Conservation (phyloP, 805 yeast species). For the Isabelozyma gotoi region DNA sequence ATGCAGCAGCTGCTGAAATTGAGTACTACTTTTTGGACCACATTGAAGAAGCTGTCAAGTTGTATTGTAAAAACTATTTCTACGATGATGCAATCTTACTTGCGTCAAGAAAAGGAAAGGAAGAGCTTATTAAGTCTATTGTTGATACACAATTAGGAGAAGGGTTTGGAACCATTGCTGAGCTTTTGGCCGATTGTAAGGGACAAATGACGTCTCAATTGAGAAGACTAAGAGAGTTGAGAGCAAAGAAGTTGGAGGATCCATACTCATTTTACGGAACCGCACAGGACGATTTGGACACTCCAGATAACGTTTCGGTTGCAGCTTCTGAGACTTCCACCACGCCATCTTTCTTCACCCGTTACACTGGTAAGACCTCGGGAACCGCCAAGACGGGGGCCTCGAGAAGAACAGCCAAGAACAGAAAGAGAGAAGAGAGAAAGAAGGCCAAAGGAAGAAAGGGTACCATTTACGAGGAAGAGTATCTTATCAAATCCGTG, state of each 20-base stretch:
- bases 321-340: slow-evolving; percentile 95
- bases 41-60: slow-evolving; percentile 58
- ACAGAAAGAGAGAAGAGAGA: slow-evolving; percentile 91
- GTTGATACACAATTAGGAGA: slow-evolving; percentile 79
- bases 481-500: slow-evolving; percentile 82
- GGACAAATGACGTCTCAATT: slow-evolving; percentile 83
- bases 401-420: slow-evolving; percentile 87
- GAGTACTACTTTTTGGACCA: slow-evolving; percentile 62
- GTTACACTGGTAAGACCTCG: slow-evolving; percentile 93
- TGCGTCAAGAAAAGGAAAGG: slow-evolving; percentile 44
- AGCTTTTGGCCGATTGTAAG: slow-evolving; percentile 89
- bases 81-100: slow-evolving; percentile 77
- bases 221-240: slow-evolving; percentile 76
- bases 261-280: slow-evolving; percentile 85
- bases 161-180: slow-evolving; percentile 85
- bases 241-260: slow-evolving; percentile 79
- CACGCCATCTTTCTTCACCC: slow-evolving; percentile 87
- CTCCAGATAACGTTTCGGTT: slow-evolving; percentile 90
- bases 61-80: slow-evolving; percentile 71
- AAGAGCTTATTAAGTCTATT: slow-evolving; percentile 52
- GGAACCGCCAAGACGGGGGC: slow-evolving; percentile 98
- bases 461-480: slow-evolving; percentile 97
- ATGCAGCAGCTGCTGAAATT: slow-evolving; percentile 78
- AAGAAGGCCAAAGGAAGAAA: slow-evolving; percentile 96
- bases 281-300: slow-evolving; percentile 56